These are phyloP conservation scores for Hypoxylon sp. DNA, from an alignment of 2,329 filamentous ascomycete species.

Conservation along the genomic window DNA sequence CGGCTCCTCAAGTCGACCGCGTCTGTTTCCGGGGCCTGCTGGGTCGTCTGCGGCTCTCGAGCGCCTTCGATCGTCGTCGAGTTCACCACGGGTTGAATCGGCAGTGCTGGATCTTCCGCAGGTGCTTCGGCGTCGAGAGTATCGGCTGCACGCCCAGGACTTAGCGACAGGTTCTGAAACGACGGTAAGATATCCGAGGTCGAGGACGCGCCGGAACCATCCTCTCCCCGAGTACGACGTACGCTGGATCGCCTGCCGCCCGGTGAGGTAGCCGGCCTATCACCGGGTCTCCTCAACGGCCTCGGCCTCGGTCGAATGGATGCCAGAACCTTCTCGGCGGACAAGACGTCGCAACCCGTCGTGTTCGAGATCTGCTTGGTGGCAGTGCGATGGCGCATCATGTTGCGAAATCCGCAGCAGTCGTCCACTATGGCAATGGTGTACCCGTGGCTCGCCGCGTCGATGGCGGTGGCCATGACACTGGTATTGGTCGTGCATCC, in stretches of 20 bases:
- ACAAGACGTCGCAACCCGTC: slow-evolving; percentile 74
- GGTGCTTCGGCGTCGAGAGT: slow-evolving; percentile 33
- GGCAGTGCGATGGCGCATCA: slow-evolving; percentile 73
- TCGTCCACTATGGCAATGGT: slow-evolving; percentile 88
- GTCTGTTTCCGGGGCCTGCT: slow-evolving; percentile 9
- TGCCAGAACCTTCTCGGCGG: slow-evolving; percentile 65
- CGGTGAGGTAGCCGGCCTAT: slow-evolving; percentile 26
- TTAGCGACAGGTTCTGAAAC: slow-evolving; percentile 49
- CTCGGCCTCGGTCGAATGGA: slow-evolving; percentile 39
- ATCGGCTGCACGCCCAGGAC: slow-evolving; percentile 42
- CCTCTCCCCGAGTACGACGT: slow-evolving; percentile 39
- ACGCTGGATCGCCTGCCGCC: slow-evolving; percentile 40
- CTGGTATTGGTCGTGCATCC: slow-evolving; percentile 88
- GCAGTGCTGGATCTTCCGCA: slow-evolving; percentile 32
- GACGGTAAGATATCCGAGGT: slow-evolving; percentile 43
- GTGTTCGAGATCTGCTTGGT: slow-evolving; percentile 75
- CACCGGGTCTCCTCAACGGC: slow-evolving; percentile 26
- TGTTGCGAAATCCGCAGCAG: slow-evolving; percentile 82
- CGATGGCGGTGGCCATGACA: slow-evolving; percentile 88
- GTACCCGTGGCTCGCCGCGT: slow-evolving; percentile 87
- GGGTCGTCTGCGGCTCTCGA: slow-evolving; percentile 16
- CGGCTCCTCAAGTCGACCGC: background rate
- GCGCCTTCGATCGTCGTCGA: slow-evolving; percentile 26
- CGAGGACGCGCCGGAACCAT: slow-evolving; percentile 32
- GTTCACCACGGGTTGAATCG: slow-evolving; percentile 42